A percentile compares a stretch with the other conserved stretches of the same genome.
Evolutionary conservation across 257 asterid genomes (phyloP).

Genomic region (Euphrasia confusa): DNA sequence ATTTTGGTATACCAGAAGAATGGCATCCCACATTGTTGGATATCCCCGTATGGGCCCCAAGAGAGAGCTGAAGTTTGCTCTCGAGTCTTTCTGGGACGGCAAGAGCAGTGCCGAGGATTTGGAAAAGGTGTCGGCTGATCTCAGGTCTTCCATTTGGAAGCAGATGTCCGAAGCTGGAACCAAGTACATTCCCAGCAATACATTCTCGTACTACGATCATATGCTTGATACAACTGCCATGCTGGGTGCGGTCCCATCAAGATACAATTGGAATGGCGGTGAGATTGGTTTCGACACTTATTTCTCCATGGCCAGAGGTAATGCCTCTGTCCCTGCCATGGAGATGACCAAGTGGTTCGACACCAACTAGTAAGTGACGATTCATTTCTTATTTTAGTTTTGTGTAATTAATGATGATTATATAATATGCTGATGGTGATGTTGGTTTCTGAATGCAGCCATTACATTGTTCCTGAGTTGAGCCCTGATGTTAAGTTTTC

Average conservation of each 20-base stretch:
- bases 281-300: slow-evolving; percentile 80
- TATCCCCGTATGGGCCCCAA: slow-evolving; percentile 98
- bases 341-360: slow-evolving; percentile 99
- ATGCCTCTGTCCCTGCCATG: slow-evolving; percentile 98
- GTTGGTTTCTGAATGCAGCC: slow-evolving; percentile 45
- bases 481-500: slow-evolving; percentile 80
- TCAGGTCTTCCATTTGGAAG: slow-evolving; percentile 68
- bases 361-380: slow-evolving; percentile 86
- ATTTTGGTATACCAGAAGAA: slow-evolving; percentile 39
- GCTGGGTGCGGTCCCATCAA: slow-evolving; percentile 90
- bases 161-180: slow-evolving; percentile 45
- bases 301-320: slow-evolving; percentile 99
- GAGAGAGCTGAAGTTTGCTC: slow-evolving; percentile 91
- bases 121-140: slow-evolving; percentile 77
- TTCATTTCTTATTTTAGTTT: neutral
- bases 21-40: slow-evolving; percentile 95
- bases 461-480: slow-evolving; percentile 88
- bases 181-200: slow-evolving; percentile 92
- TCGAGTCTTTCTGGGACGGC: slow-evolving; percentile 60
- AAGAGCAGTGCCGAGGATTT: slow-evolving; percentile 62
- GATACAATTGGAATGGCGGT: slow-evolving; percentile 88
- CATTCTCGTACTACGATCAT: slow-evolving; percentile 86
- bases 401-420: slow-evolving; percentile 4
- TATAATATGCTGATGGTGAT: neutral
- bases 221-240: slow-evolving; percentile 84